These are phyloP conservation scores for Neurospora sp. DNA, from an alignment of 495 filamentous ascomycete genomes.

Conservation along the genomic window DNA sequence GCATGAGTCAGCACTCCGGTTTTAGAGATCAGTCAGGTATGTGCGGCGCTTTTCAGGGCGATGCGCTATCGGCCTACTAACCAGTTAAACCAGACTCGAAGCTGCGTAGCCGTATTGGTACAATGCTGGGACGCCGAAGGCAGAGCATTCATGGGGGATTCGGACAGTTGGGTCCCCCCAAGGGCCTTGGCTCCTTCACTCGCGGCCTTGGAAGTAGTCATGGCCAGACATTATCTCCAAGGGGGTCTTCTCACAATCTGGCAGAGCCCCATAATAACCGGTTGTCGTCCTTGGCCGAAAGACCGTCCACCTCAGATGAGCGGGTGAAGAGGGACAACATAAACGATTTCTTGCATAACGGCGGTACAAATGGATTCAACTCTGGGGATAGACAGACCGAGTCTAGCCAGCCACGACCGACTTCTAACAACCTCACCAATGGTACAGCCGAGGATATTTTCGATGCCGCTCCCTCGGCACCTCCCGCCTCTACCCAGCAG, in stretches of 20 bases:
- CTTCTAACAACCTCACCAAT: constrained; percentile 22
- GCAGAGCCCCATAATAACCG: constrained; percentile 37
- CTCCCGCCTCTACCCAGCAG: constrained; percentile 34
- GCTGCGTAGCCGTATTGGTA: constrained; percentile 60
- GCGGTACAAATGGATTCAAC: constrained; percentile 33
- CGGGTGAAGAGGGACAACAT: constrained; percentile 4
- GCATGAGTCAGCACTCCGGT: constrained; percentile 52
- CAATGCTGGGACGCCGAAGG: constrained; percentile 62
- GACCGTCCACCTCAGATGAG: constrained; percentile 23
- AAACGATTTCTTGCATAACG: constrained; percentile 23
- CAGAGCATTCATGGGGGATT: constrained; percentile 47
- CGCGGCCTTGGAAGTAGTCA: constrained; percentile 40
- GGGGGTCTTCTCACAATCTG: constrained; percentile 45
- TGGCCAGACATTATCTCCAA: constrained; percentile 36
- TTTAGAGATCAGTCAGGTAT: constrained; percentile 40
- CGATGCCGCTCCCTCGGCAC: constrained; percentile 36
- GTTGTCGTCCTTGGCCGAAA: constrained; percentile 41
- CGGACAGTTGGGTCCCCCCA: constrained; percentile 34
- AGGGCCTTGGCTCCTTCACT: constrained; percentile 42
- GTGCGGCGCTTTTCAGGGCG: not conserved
- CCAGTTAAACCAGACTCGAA: constrained; percentile 28
- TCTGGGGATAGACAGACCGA: constrained; percentile 15
- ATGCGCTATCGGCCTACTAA: not conserved
- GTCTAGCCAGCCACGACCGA: constrained; percentile 14
- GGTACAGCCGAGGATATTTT: constrained; percentile 32